Percentiles rank a stretch among this genome's conserved stretches.
Evolutionary conservation across 495 filamentous ascomycete species (phyloP).

Genomic region (Xylaria scruposa): DNA sequence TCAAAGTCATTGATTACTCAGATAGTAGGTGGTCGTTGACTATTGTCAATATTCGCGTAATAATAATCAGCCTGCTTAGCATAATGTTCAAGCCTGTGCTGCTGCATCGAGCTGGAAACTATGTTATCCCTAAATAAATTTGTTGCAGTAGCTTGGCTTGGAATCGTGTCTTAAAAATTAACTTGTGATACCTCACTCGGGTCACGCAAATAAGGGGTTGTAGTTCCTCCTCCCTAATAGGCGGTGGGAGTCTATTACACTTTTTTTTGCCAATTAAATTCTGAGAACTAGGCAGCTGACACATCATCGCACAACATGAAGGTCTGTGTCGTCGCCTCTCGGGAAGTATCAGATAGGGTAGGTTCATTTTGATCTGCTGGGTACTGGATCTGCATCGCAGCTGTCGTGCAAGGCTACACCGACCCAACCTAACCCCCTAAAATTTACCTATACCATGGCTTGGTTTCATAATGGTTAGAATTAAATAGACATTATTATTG

Average conservation of each 20-base stretch:
- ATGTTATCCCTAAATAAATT: neutral
- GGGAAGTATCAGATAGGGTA: neutral
- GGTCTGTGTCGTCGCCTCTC: neutral
- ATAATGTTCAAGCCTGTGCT: neutral
- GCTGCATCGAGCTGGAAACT: neutral
- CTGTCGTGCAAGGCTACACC: conserved; percentile 24
- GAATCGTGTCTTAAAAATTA: neutral
- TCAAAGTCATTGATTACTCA: neutral
- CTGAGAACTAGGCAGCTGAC: neutral
- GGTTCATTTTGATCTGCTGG: neutral
- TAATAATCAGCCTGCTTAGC: neutral
- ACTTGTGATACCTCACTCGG: neutral
- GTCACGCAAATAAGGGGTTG: conserved; percentile 15
- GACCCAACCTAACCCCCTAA: neutral
- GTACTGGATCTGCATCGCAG: neutral
- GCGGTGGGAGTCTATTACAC: neutral
- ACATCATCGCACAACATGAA: neutral
- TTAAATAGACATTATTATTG: neutral
- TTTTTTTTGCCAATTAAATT: neutral
- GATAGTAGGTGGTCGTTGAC: neutral
- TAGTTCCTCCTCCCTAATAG: neutral
- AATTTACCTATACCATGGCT: neutral
- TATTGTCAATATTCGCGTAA: neutral
- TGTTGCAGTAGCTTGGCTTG: neutral
- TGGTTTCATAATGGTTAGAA: neutral